Conservation (phyloP, 2,329 filamentous ascomycete genomes). For the Emydomyces testavorans region DNA sequence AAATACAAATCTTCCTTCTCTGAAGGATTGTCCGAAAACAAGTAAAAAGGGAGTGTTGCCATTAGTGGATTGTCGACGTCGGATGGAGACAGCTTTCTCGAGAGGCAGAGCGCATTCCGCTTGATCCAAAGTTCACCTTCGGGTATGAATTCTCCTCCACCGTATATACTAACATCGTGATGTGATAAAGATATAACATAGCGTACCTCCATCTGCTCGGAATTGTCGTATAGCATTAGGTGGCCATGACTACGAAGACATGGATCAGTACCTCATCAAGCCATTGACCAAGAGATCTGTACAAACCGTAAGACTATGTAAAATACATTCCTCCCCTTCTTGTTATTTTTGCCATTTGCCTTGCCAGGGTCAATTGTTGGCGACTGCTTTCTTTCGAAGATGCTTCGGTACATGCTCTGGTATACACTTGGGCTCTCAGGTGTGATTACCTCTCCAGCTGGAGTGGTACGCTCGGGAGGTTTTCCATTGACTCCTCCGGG, state of each 20-base stretch:
- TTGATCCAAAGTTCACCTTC: slow-evolving; percentile 96
- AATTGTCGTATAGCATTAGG: slow-evolving; percentile 93
- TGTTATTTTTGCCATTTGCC: slow-evolving; percentile 39
- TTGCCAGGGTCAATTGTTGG: slow-evolving; percentile 45
- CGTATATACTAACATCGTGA: slow-evolving; percentile 73
- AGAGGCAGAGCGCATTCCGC: slow-evolving; percentile 73
- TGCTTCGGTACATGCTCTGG: slow-evolving; percentile 92
- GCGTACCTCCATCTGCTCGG: slow-evolving; percentile 86
- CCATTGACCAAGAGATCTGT: neutral
- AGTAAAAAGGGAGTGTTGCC: slow-evolving; percentile 70
- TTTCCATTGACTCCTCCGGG: slow-evolving; percentile 87
- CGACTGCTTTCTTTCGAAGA: slow-evolving; percentile 69
- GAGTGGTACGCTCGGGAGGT: slow-evolving; percentile 74
- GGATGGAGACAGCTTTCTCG: slow-evolving; percentile 47
- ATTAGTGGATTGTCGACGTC: slow-evolving; percentile 39
- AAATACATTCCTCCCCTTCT: slow-evolving; percentile 72
- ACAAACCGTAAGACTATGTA: slow-evolving; percentile 75
- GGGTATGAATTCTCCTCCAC: slow-evolving; percentile 63
- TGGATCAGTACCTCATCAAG: slow-evolving; percentile 7
- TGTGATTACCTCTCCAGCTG: slow-evolving; percentile 64
- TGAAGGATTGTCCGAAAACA: slow-evolving; percentile 91
- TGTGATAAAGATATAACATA: slow-evolving; percentile 90
- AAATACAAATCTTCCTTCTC: slow-evolving; percentile 99
- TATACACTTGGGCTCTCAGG: slow-evolving; percentile 87
- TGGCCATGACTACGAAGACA: slow-evolving; percentile 63